Conservation (phyloP, 768 basidiomycete species). For the Mycena floridula region DNA sequence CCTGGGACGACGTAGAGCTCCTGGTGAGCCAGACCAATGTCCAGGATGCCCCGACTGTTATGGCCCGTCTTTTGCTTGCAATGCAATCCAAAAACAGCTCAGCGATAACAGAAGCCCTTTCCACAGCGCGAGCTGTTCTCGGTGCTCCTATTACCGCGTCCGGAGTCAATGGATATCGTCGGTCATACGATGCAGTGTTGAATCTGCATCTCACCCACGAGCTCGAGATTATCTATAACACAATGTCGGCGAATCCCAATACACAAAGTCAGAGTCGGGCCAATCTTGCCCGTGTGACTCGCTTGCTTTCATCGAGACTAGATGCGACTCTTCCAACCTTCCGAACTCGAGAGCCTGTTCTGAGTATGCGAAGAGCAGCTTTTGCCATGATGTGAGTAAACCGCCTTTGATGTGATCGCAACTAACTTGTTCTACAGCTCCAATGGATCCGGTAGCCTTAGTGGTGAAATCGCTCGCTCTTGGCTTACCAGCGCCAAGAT, state of each 20-base stretch:
- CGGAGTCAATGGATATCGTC: constrained; percentile 73
- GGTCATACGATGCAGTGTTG: constrained; percentile 81
- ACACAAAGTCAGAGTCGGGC: constrained; percentile 26
- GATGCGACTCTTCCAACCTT: constrained; percentile 82
- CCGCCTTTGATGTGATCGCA: neutral
- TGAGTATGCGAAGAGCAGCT: constrained; percentile 86
- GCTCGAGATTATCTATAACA: constrained; percentile 58
- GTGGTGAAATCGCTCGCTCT: constrained; percentile 63
- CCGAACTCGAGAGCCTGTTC: constrained; percentile 78
- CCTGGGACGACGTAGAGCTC: constrained; percentile 77
- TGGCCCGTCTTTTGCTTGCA: constrained; percentile 76
- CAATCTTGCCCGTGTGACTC: constrained; percentile 38
- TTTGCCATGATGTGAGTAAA: constrained; percentile 60
- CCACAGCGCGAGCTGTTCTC: constrained; percentile 61
- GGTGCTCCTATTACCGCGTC: constrained; percentile 81
- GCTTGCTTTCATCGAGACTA: constrained; percentile 56
- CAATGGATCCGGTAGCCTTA: neutral
- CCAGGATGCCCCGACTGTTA: constrained; percentile 57
- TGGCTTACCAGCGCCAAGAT: constrained; percentile 96
- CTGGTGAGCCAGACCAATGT: constrained; percentile 46
- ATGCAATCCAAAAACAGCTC: constrained; percentile 53
- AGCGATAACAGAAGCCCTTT: constrained; percentile 43
- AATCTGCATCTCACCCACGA: constrained; percentile 86
- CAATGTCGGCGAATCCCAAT: constrained; percentile 31
- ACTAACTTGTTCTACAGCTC: neutral